Evolutionary conservation across 2,329 filamentous ascomycete species (phyloP), one percentile per base, ranked within the genome.

Genomic region (Phaeosphaeriaceae sp.): DNA sequence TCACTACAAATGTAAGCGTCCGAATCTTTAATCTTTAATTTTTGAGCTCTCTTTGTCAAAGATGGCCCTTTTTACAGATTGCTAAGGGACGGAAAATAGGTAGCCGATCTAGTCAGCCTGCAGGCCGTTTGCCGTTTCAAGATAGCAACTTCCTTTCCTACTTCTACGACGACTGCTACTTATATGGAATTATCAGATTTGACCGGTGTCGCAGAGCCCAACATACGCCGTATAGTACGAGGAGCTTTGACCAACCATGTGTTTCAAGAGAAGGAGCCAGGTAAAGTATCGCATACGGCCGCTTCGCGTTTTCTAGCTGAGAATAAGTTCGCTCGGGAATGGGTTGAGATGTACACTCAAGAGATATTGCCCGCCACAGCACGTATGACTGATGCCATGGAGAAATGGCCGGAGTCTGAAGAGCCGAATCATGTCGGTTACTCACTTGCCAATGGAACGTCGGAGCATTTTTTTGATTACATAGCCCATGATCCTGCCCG

Each of bases 91-190:
- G 15, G 29, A 29, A 12, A 2, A 32, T 16, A 48, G 46, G 13
- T 33, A 11, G 38, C n/a, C 16, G 39, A 48, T 21, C 28, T 48
- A n/a, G 40, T 33, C 12, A 46, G 35, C 28, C 42, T 42, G 3
- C 47, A 50, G 23, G 42, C 41, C n/a, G 26, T 50, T 15, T 50
- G 41, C 26, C 42, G 42, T 32, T 51, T 42, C 48, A 51, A 42
- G 2, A 51, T 51, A n/a, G 42, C 48, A 34, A 16, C 43, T 7
- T 34, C 41, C 7, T 44, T 52, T 21, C 43, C 49, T 3, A 18
- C 18, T 3, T 12, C n/a, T 12, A 26, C 23, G 34, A 12, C 21
- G 17, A 15, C 30, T 2, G 32, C 44, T 28, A 48, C 50, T 5
- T 52, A 41, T 32, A 38, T 20, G 5, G 45, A 52, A 28, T 23